Evolutionary conservation across 306 rosid genomes (phyloP), one percentile per base, ranked within the genome.

Genomic region (Medicago truncatula): DNA sequence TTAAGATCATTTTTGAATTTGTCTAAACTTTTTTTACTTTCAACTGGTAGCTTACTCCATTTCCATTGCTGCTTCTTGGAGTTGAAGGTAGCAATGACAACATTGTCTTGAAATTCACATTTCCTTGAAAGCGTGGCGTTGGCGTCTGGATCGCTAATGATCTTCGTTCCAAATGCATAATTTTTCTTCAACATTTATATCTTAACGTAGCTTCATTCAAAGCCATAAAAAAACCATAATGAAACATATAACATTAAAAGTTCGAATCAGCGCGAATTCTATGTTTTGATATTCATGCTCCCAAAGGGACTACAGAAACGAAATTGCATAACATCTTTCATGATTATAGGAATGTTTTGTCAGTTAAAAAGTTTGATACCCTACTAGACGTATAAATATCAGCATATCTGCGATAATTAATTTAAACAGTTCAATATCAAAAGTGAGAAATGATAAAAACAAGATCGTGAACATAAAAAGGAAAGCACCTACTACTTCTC

Each of bases 351-450:
- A 62, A 70, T 44, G 53, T 21, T 15, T 18, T 34, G 15, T 8
- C 20, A 56, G n/a, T n/a, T 39, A 92, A 80, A 87, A 95, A 95
- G 68, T 95, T 95, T 60, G 98, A 95, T 71, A 95, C 98, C 86
- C 97, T 86, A n/a, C n/a, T n/a, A 3, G 98, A 95, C n/a, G 98
- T 95, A 69, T 95, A 95, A 72, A 95, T 95, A 77, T 95, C 98
- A 59, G 98, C 98, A 81, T 95, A 94, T 85, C 98, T 94, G 90
- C 58, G 3, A 81, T 41, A 74, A 70, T 31, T 70, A 69, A 77
- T 47, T 36, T 36, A 58, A 63, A 31, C 53, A 28, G 58, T 21
- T 74, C 17, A 71, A 70, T 41, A 53, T 66, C 40, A 39, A 43
- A 61, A 70, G 75, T 47, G 66, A 3, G 31, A 9, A 59, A 49